Percentiles rank a stretch among this genome's conserved stretches.
Evolutionary conservation across 83 land plant genomes (phyloP).

Genomic region (Picea mariana): DNA sequence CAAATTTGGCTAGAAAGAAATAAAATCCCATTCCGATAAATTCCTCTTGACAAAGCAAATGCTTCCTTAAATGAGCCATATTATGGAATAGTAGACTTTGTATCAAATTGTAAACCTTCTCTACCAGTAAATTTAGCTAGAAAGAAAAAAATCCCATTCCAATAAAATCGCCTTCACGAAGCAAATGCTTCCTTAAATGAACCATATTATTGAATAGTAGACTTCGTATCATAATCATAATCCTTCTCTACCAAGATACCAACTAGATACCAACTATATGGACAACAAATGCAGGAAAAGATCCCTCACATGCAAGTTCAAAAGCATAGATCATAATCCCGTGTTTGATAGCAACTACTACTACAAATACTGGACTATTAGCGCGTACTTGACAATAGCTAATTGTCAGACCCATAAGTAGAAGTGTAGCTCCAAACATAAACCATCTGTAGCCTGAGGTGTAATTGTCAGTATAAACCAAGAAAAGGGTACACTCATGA

Average conservation of each 20-base stretch:
- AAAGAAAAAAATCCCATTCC: no score
- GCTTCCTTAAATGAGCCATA: conserved; percentile 72
- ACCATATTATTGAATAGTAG: conserved; percentile 43
- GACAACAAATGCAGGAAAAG: conserved; percentile 88
- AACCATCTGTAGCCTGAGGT: conserved; percentile 68
- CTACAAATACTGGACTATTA: conserved; percentile 93
- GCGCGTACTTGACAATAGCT: conserved; percentile 92
- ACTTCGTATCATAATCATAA: conserved; percentile 66
- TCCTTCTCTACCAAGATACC: conserved; percentile 61
- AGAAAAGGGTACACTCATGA: conserved; percentile 99
- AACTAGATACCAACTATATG: conserved; percentile 76
- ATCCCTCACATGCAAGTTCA: conserved; percentile 93
- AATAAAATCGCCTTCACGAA: conserved; percentile 58
- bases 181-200: conserved; percentile 76
- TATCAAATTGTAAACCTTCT: conserved; percentile 79
- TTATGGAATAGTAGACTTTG: conserved; percentile 36
- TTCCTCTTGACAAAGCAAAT: conserved; percentile 79
- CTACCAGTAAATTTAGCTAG: conserved; percentile 36
- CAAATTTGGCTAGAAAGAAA: no score
- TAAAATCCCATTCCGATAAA: no score
- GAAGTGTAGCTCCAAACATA: conserved; percentile 66
- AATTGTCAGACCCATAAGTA: conserved; percentile 87
- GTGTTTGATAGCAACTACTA: conserved; percentile 85
- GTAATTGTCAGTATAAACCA: conserved; percentile 66
- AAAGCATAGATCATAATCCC: conserved; percentile 96